Conservation (phyloP, 2,329 filamentous ascomycete genomes). For the Metarhizium robertsii region DNA sequence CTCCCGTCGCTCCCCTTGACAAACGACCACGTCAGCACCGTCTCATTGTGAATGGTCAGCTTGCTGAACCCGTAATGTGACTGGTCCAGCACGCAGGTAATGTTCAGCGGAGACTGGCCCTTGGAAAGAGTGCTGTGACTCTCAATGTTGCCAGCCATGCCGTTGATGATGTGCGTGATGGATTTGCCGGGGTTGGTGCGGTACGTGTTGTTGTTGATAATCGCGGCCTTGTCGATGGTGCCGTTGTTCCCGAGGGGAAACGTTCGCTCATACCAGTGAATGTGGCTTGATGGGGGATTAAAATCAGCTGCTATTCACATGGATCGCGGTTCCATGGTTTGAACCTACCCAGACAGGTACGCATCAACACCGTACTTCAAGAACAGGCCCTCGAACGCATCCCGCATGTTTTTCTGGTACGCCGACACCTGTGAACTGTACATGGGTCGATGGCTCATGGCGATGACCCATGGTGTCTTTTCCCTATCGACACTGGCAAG, state of each 20-base stretch:
- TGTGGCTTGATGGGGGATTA: too few species aligned
- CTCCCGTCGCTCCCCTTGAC: constrained; percentile 29
- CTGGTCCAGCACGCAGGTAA: constrained; percentile 35
- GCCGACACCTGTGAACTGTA: constrained; percentile 33
- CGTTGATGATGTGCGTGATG: too few species aligned
- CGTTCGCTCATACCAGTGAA: too few species aligned
- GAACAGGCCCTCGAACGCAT: too few species aligned
- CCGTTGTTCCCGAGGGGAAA: too few species aligned
- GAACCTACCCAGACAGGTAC: too few species aligned
- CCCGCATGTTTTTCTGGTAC: constrained; percentile 10
- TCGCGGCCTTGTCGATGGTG: too few species aligned
- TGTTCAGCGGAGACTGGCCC: constrained; percentile 21
- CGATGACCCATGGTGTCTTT: constrained; percentile 39
- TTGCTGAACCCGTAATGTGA: constrained; percentile 38
- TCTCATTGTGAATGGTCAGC: constrained; percentile 23
- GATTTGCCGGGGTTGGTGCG: too few species aligned
- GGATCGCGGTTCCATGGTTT: too few species aligned
- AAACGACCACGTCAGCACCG: constrained; percentile 33
- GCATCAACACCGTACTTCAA: too few species aligned
- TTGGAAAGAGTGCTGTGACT: constrained; percentile 30
- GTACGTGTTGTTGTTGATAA: too few species aligned
- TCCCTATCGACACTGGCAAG: constrained; percentile 32
- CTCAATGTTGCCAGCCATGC: constrained; percentile 16
- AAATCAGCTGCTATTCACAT: too few species aligned
- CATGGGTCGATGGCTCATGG: constrained; percentile 39